Evolutionary conservation across 2,329 filamentous ascomycete genomes (phyloP).

Genomic region (Xylaria sp.): DNA sequence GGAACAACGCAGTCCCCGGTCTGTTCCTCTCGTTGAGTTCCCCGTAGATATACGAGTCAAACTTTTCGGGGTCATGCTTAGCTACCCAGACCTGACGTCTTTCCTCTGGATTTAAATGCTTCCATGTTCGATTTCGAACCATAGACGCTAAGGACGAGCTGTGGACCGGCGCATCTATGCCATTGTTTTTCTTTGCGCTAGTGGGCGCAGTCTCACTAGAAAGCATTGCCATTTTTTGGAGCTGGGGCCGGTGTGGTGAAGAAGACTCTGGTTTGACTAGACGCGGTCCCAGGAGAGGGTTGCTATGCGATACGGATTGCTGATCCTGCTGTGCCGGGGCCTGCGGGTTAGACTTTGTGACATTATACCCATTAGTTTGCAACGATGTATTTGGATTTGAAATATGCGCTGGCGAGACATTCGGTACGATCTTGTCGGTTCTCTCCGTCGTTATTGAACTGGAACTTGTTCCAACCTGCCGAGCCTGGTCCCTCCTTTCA

Average conservation of each 20-base stretch:
- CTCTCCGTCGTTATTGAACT: background rate
- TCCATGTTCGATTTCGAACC: conserved; percentile 9
- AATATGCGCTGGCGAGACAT: background rate
- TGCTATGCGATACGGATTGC: background rate
- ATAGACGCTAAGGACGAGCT: conserved; percentile 2
- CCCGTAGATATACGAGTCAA: conserved; percentile 46
- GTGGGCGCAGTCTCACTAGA: background rate
- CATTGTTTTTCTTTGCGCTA: background rate
- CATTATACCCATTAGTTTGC: background rate
- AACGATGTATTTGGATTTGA: background rate
- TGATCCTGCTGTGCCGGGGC: background rate
- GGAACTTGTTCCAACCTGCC: background rate
- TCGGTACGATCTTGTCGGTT: background rate
- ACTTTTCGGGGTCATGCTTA: conserved; percentile 31
- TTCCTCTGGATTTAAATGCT: conserved; percentile 7
- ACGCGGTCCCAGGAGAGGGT: background rate
- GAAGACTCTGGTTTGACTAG: background rate
- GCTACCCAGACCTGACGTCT: conserved; percentile 27
- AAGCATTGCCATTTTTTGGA: background rate
- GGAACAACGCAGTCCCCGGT: conserved; percentile 30
- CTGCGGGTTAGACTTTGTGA: background rate
- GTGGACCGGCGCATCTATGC: background rate
- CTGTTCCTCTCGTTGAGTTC: conserved; percentile 36
- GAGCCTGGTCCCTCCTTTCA: conserved; percentile 1
- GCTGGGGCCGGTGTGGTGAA: background rate